Base-by-base conservation (phyloP, 139 green algal species). In the Coccomyxa sp. region DNA sequence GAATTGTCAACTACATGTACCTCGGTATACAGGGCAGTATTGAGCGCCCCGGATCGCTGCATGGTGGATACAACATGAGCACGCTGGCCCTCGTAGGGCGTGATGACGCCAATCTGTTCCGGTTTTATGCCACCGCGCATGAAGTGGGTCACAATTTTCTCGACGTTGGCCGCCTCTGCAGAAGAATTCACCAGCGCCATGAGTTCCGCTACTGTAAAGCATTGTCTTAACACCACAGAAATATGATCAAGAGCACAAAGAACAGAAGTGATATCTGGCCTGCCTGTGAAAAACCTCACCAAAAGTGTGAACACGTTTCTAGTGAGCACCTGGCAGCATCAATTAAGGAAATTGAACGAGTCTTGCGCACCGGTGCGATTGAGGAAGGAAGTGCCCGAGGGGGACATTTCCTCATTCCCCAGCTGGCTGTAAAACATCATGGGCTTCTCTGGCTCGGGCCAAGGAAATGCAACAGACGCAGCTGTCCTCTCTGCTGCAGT, bases 371-470 rank as follows among this genome's bases (percentile, higher is more conserved):
- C 92, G 67, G 93, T 93, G 28, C 97, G 91, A 88, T 99, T 99
- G 25, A 99, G 91, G 90, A 98, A 99, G 0, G 93, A 98, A 7
- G 96, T 99, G 75, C 96, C 97, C n/a, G 80, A 89, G 82, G 87
- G 83, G 18, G 81, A 90, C 75, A 96, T 96, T 85, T 96, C 93
- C 84, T 96, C 93, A 30, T 85, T 31, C n/a, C 96, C 96, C 87
- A 98, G 90, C 91, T 99, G 94, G 76, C 90, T 86, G 85, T 96
- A 97, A 82, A 99, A 99, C 90, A 99, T 96, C 90, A 98, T 96
- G 30, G 97, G 97, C 85, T 90, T 93, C 80, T 94, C 91, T 18
- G 93, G 87, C 74, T 87, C 82, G 16, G 94, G 94, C 94, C 95
- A 98, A 27, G 94, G 94, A 86, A 97, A 97, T 67, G 93, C 85